phyloP scores from a whole-genome alignment of 805 yeast species.

The Saccharomycopsis selenospora region DNA sequence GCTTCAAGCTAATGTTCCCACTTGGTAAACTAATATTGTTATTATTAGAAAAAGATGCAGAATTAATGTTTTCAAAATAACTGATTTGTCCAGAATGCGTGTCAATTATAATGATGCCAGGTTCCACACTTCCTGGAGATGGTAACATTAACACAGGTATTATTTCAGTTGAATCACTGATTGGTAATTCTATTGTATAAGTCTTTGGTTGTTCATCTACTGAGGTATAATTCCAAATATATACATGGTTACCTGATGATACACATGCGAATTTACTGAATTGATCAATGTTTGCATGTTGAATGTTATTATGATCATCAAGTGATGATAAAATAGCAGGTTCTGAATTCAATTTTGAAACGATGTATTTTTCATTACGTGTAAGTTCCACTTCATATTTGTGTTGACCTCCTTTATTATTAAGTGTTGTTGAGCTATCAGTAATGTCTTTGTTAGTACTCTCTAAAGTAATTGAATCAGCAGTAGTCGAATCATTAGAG shows the following conservation, averaged over 20 bases:
- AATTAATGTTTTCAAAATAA: conserved; percentile 69
- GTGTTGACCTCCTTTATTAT: conserved; percentile 39
- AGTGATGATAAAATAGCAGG: conserved; percentile 33
- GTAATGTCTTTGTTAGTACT: background rate
- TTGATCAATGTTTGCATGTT: conserved; percentile 42
- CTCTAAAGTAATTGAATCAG: conserved; percentile 37
- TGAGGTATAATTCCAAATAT: conserved; percentile 64
- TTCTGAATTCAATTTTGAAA: conserved; percentile 46
- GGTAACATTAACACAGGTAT: conserved; percentile 56
- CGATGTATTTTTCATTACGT: conserved; percentile 49
- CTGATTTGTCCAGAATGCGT: conserved; percentile 49
- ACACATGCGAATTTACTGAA: conserved; percentile 43
- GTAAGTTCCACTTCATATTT: conserved; percentile 41
- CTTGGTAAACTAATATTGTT: conserved; percentile 47
- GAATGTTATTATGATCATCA: conserved; percentile 6
- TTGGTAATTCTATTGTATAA: conserved; percentile 30
- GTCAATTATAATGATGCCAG: conserved; percentile 67
- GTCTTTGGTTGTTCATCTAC: conserved; percentile 54
- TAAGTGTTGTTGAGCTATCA: no score
- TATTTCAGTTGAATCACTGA: background rate
- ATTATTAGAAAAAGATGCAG: conserved; percentile 38
- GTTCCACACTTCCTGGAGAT: conserved; percentile 43
- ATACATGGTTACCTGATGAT: conserved; percentile 41
- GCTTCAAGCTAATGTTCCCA: conserved; percentile 29
- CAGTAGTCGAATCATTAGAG: background rate